Evolutionary conservation across 352 stramenopile genomes (phyloP), one percentile per base, ranked within the genome.

Genomic region (Phytophthora ramorum): DNA sequence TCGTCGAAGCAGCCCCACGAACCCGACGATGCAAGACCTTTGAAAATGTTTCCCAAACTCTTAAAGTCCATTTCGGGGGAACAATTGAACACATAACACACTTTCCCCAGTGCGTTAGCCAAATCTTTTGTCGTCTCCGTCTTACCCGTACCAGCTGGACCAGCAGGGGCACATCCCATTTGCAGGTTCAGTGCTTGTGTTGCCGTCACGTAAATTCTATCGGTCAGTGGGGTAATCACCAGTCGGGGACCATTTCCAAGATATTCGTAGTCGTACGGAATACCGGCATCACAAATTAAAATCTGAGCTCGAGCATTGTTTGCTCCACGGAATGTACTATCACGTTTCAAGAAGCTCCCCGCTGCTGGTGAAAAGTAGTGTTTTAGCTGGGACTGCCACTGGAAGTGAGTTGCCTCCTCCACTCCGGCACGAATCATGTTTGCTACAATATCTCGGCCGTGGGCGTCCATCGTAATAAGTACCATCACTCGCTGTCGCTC

Each of bases 251-350:
- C 93, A 64, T 99, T 98, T 26, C 96, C 96, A 0, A 99, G 78
- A 73, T 99, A 99, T 63, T 99, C 96, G 77, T 98, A 98, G 68
- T 98, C 94, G 67, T 99, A 99, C 10, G 94, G 91, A 63, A 99
- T 91, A 24, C 91, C 90, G 20, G 96, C 96, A 63, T 98, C 93
- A 56, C 87, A 96, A 55, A 98, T 98, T 7, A 96, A 65, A 53
- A 97, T 97, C 51, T 95, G 79, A 19, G 89, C 90, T 17, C 89
- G 76, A 13, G 78, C 77, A 40, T 93, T 90, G 58, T 96, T 92
- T 7, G 73, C 62, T 7, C 87, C 89, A 24, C 92, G 78, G 50
- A 98, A 95, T 14, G 89, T 90, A 32, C 82, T 90, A 66, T 98
- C 95, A 26, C 96, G 85, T 40, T 97, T 97, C 37, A 96, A 71